These are phyloP conservation scores for Tremellales sp. DNA, from an alignment of 1,284 basidiomycete species.

Conservation along the genomic window DNA sequence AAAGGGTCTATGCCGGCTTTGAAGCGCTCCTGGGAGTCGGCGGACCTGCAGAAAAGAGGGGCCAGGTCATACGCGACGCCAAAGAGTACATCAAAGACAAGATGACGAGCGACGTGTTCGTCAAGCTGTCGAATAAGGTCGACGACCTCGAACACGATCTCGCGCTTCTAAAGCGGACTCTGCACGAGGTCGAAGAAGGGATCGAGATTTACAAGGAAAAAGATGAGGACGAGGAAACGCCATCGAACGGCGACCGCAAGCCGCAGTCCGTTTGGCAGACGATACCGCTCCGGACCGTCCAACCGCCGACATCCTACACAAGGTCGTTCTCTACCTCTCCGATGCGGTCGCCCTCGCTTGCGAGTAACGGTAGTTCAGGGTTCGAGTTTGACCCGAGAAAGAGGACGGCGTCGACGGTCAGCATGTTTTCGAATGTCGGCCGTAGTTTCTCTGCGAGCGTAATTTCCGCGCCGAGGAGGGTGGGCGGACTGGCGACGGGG, in stretches of 20 bases:
- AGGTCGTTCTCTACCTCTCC: neutral
- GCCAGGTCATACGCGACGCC: conserved; percentile 56
- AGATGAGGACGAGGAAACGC: neutral
- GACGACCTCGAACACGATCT: conserved; percentile 76
- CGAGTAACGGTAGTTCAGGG: neutral
- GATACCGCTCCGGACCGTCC: neutral
- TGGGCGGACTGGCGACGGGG: neutral
- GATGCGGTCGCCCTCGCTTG: neutral
- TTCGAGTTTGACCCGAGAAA: neutral
- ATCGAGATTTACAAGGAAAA: neutral
- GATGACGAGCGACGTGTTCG: conserved; percentile 54
- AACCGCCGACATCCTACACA: neutral
- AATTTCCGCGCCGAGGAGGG: neutral
- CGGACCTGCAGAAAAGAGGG: conserved; percentile 49
- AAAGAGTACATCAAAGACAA: conserved; percentile 60
- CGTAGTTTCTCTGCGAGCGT: neutral
- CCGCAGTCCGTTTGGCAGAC: conserved; percentile 1
- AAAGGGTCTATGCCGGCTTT: conserved; percentile 64
- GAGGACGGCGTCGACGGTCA: neutral
- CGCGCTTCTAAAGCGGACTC: conserved; percentile 48
- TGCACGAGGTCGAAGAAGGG: conserved; percentile 32
- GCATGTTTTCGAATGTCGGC: neutral
- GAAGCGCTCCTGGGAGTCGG: conserved; percentile 63
- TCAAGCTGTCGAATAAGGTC: conserved; percentile 59
- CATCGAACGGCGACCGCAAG: neutral